Evolutionary conservation across 495 filamentous ascomycete species (phyloP).

Genomic region (Aspergillus sparsus): DNA sequence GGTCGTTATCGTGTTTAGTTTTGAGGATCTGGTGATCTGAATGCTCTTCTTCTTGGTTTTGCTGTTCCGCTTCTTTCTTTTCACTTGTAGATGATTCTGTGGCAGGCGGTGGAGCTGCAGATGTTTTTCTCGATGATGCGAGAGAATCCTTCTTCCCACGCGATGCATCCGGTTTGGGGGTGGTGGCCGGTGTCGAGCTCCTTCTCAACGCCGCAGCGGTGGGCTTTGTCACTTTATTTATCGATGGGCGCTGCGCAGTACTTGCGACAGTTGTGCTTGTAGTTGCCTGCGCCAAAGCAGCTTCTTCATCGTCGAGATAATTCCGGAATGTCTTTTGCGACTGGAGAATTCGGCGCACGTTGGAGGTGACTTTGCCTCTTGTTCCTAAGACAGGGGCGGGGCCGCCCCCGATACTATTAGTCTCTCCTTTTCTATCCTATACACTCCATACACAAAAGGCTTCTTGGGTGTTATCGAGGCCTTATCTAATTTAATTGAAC

Average conservation of each 20-base stretch:
- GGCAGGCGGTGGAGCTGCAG: slow-evolving; percentile 4
- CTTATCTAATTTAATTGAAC: background rate
- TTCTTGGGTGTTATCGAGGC: too few species aligned
- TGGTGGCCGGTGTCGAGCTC: slow-evolving; percentile 41
- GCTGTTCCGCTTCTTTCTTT: slow-evolving; percentile 26
- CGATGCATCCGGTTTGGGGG: slow-evolving; percentile 25
- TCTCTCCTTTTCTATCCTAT: background rate
- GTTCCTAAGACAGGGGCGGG: slow-evolving; percentile 18
- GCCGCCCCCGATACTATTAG: background rate
- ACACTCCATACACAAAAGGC: too few species aligned
- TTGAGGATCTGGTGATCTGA: slow-evolving; percentile 42
- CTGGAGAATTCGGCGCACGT: slow-evolving; percentile 85
- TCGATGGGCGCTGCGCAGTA: slow-evolving; percentile 21
- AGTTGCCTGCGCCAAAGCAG: slow-evolving; percentile 54
- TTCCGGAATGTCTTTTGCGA: slow-evolving; percentile 91
- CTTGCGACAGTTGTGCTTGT: slow-evolving; percentile 31
- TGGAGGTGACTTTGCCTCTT: slow-evolving; percentile 65
- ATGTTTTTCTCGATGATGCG: slow-evolving; percentile 15
- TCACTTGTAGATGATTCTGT: slow-evolving; percentile 25
- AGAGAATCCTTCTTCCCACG: slow-evolving; percentile 15
- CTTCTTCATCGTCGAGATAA: slow-evolving; percentile 87
- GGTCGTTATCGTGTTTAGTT: slow-evolving; percentile 57
- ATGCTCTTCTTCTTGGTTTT: slow-evolving; percentile 22
- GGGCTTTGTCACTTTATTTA: slow-evolving; percentile 27
- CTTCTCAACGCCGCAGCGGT: slow-evolving; percentile 21